phyloP scores from a whole-genome alignment of 495 filamentous ascomycete species.

The Hamigera avellanea region DNA sequence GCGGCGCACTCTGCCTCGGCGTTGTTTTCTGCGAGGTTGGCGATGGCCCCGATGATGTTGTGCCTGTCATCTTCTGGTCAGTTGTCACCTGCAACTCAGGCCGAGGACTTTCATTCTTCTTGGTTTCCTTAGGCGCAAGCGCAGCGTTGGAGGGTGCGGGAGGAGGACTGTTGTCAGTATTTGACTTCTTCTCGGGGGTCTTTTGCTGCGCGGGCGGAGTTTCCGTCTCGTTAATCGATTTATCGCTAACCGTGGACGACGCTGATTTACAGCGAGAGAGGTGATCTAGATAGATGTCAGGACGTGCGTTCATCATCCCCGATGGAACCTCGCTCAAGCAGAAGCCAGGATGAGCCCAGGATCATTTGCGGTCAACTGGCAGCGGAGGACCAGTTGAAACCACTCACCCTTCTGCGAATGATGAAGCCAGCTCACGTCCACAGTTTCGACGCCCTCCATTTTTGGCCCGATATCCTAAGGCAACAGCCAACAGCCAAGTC shows the following conservation, averaged over 20 bases:
- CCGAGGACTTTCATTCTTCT: slow-evolving; percentile 7
- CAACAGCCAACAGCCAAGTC: not conserved
- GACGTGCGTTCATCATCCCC: not conserved
- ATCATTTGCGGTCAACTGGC: not conserved
- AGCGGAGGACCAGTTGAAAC: not conserved
- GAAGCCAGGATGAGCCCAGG: not conserved
- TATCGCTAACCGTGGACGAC: slow-evolving; percentile 20
- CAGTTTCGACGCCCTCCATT: slow-evolving; percentile 53
- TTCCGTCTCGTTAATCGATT: slow-evolving; percentile 12
- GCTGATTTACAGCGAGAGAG: slow-evolving; percentile 30
- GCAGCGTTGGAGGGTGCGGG: slow-evolving; percentile 7
- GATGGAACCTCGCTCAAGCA: not conserved
- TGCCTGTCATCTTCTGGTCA: slow-evolving; percentile 11
- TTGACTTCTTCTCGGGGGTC: slow-evolving; percentile 8
- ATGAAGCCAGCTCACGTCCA: slow-evolving; percentile 62
- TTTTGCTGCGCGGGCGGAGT: slow-evolving; percentile 8
- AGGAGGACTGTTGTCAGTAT: slow-evolving; percentile 14
- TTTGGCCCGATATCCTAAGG: slow-evolving; percentile 5
- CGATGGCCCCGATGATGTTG: slow-evolving; percentile 13
- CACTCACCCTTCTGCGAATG: slow-evolving; percentile 50
- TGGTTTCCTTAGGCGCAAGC: slow-evolving; percentile 7
- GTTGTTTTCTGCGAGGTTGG: slow-evolving; percentile 19
- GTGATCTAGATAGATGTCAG: slow-evolving; percentile 15
- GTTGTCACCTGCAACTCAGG: slow-evolving; percentile 12
- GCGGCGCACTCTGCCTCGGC: slow-evolving; percentile 19